A percentile compares a stretch with the other conserved stretches of the same genome.
Evolutionary conservation across 176 grass and related monocot species (phyloP).

Genomic region (Triticum aestivum): DNA sequence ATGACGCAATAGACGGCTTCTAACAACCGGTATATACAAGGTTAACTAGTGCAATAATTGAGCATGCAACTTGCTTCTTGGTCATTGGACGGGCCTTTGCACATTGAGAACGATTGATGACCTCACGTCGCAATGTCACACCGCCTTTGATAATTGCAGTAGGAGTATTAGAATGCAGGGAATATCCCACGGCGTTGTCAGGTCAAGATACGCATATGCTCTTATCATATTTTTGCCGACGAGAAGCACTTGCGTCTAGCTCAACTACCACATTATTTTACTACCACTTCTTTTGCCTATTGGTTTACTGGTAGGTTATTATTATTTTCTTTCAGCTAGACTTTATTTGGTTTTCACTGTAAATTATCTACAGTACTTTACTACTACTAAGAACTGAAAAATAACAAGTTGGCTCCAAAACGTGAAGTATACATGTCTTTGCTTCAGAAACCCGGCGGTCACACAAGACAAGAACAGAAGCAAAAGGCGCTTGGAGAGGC

Average conservation of each 20-base stretch:
- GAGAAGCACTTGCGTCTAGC: not conserved
- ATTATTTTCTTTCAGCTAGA: no score
- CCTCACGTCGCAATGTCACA: constrained; percentile 21
- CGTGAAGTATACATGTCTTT: no score
- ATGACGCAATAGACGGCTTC: not conserved
- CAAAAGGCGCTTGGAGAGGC: no score
- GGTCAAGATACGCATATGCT: constrained; percentile 34
- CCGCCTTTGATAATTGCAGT: not conserved
- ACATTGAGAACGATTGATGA: constrained; percentile 15
- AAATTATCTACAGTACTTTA: no score
- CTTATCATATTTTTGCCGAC: constrained; percentile 1
- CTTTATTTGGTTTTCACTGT: no score
- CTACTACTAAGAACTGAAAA: no score
- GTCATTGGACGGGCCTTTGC: not conserved
- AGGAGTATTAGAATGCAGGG: not conserved
- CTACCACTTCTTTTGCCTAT: no score
- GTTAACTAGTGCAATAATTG: not conserved
- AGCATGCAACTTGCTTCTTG: constrained; percentile 21
- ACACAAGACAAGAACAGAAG: no score
- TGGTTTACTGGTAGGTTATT: no score
- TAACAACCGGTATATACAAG: not conserved
- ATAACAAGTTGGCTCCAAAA: no score
- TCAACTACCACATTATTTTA: not conserved
- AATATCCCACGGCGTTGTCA: not conserved
- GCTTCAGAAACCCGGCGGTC: no score